Conservation (phyloP, 176 grass and related monocot species). For the Areca catechu region DNA sequence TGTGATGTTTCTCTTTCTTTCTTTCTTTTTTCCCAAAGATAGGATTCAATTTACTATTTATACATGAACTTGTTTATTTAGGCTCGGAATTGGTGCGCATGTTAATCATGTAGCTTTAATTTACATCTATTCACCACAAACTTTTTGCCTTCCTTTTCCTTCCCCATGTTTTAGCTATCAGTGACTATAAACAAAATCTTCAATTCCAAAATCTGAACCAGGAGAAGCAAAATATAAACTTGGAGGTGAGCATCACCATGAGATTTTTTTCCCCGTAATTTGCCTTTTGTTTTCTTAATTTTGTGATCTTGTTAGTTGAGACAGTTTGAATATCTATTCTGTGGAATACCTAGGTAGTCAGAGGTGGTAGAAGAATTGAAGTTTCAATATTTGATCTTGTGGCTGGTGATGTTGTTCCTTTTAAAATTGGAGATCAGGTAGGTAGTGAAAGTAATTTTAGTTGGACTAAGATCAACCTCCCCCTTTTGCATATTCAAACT, state of each 20-base stretch:
- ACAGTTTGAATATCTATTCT: no score
- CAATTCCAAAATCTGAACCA: slow-evolving; percentile 91
- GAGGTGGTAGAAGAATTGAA: slow-evolving; percentile 70
- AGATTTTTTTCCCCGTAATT: no score
- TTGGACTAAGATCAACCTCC: slow-evolving; percentile 22
- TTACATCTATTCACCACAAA: neutral
- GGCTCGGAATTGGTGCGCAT: no score
- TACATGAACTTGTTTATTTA: no score
- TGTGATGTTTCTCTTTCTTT: no score
- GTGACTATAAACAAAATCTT: slow-evolving; percentile 92
- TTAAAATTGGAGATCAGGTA: slow-evolving; percentile 99
- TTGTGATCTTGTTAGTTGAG: no score
- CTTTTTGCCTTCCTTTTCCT: slow-evolving; percentile 3
- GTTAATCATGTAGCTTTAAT: no score
- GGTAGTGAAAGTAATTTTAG: slow-evolving; percentile 17
- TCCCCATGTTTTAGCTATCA: slow-evolving; percentile 39
- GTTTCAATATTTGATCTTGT: slow-evolving; percentile 91
- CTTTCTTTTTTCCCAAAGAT: no score
- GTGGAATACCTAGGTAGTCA: slow-evolving; percentile 37
- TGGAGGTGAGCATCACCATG: slow-evolving; percentile 45
- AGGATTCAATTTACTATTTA: no score
- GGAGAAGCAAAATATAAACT: slow-evolving; percentile 94
- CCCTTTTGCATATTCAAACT: slow-evolving; percentile 6
- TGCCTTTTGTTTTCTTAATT: no score
- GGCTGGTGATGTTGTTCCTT: slow-evolving; percentile 82